Percentiles rank a stretch among this genome's conserved stretches.
Evolutionary conservation across 2,329 filamentous ascomycete species (phyloP).

Genomic region (Epichloe elymi): DNA sequence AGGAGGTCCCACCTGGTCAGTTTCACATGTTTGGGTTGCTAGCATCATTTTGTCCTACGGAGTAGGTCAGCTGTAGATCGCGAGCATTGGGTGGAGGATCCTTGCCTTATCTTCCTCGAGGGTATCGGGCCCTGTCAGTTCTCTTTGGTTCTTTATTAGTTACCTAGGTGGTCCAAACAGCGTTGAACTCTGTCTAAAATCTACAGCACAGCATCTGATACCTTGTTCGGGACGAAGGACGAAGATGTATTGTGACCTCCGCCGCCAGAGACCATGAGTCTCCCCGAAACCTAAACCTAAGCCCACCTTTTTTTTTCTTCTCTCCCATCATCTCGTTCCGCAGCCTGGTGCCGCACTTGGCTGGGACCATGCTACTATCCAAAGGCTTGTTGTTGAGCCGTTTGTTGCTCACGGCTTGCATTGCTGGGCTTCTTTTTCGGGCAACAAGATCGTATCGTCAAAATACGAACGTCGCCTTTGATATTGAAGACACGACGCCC

Average conservation of each 20-base stretch:
- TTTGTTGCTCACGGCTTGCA: conserved; percentile 11
- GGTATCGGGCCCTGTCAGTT: background rate
- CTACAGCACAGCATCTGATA: conserved; percentile 3
- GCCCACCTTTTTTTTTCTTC: background rate
- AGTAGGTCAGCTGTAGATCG: background rate
- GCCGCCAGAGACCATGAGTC: background rate
- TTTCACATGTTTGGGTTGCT: conserved; percentile 7
- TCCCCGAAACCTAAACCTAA: background rate
- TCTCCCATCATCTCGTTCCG: background rate
- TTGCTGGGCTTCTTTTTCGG: conserved; percentile 16
- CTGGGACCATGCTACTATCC: conserved; percentile 14
- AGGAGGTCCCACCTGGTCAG: background rate
- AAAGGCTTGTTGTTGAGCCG: conserved; percentile 13
- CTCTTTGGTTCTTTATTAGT: background rate
- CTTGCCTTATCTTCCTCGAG: background rate
- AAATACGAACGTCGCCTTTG: conserved; percentile 1
- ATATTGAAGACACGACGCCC: conserved; percentile 7
- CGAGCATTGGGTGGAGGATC: background rate
- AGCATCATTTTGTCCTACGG: background rate
- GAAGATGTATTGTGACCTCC: background rate
- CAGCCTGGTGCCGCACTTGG: conserved; percentile 4
- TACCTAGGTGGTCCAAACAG: conserved; percentile 1
- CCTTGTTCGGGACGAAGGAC: background rate
- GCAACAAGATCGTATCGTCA: conserved; percentile 8
- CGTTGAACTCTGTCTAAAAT: background rate